Percentiles rank a stretch among this genome's conserved stretches.
Conservation (phyloP, 2,329 filamentous ascomycete genomes). For the Alternaria novae-zelandiae region DNA sequence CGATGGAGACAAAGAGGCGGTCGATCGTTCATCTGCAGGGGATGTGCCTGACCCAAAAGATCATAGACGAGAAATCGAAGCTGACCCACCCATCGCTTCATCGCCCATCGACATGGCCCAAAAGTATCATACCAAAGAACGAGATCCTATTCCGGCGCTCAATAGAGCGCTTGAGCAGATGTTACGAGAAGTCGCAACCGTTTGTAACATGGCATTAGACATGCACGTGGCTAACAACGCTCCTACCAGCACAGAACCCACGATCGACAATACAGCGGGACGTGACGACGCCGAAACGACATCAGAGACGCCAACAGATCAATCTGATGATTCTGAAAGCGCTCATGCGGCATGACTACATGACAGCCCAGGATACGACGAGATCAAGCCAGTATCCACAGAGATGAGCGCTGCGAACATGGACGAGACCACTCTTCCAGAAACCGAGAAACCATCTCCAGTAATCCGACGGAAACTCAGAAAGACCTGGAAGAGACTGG, state of each 20-base stretch:
- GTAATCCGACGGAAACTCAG: not conserved
- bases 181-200: not conserved
- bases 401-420: too few relatives aligned
- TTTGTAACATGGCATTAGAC: not conserved
- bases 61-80: not conserved
- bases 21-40: not conserved
- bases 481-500: not conserved
- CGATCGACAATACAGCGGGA: not conserved
- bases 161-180: not conserved
- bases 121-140: not conserved
- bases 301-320: not conserved
- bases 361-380: not conserved
- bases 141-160: not conserved
- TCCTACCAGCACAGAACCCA: not conserved
- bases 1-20: not conserved
- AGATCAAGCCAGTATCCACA: too few relatives aligned
- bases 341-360: not conserved
- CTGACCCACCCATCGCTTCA: not conserved
- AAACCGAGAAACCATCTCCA: not conserved
- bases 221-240: not conserved
- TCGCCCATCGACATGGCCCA: not conserved
- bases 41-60: not conserved
- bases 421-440: too few relatives aligned
- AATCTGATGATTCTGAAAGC: not conserved
- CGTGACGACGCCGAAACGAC: not conserved